Evolutionary conservation across 2,329 filamentous ascomycete species (phyloP).

Genomic region (Monosporascus sp.): DNA sequence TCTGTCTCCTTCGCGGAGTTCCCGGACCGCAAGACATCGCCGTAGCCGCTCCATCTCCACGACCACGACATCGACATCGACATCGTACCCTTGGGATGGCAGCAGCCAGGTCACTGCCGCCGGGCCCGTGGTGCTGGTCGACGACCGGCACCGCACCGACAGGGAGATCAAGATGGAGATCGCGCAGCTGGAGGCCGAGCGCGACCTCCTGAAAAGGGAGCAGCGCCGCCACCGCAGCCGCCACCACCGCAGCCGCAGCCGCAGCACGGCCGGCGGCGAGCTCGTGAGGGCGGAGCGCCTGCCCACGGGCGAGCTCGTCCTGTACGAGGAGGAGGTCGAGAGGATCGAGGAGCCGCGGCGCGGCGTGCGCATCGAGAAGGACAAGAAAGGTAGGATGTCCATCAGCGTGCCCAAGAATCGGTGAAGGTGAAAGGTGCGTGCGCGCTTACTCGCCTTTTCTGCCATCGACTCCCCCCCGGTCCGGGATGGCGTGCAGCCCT

Average conservation of each 20-base stretch:
- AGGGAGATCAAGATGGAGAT: conserved; percentile 70
- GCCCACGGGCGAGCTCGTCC: conserved; percentile 55
- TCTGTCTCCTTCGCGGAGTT: conserved; percentile 38
- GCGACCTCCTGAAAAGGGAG: conserved; percentile 20
- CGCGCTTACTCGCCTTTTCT: conserved; percentile 21
- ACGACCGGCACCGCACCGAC: conserved; percentile 38
- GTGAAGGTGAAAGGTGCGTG: conserved; percentile 38
- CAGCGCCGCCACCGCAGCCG: conserved; percentile 20
- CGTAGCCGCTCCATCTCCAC: conserved; percentile 30
- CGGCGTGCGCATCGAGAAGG: conserved; percentile 71
- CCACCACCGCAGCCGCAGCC: conserved; percentile 29
- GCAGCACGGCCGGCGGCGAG: conserved; percentile 43
- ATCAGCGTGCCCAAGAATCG: conserved; percentile 70
- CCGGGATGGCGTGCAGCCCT: neutral
- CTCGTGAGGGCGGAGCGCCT: conserved; percentile 52
- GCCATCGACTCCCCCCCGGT: conserved; percentile 9
- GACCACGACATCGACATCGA: conserved; percentile 33
- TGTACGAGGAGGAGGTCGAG: conserved; percentile 58
- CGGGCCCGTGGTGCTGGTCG: conserved; percentile 36
- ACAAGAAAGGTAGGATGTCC: conserved; percentile 94
- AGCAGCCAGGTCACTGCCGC: conserved; percentile 26
- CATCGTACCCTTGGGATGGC: conserved; percentile 27
- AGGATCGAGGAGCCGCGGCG: conserved; percentile 47
- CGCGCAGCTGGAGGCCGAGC: conserved; percentile 61
- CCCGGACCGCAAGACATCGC: conserved; percentile 7